Base-by-base conservation (phyloP, 345 rosid species). In the Jatropha curcas region DNA sequence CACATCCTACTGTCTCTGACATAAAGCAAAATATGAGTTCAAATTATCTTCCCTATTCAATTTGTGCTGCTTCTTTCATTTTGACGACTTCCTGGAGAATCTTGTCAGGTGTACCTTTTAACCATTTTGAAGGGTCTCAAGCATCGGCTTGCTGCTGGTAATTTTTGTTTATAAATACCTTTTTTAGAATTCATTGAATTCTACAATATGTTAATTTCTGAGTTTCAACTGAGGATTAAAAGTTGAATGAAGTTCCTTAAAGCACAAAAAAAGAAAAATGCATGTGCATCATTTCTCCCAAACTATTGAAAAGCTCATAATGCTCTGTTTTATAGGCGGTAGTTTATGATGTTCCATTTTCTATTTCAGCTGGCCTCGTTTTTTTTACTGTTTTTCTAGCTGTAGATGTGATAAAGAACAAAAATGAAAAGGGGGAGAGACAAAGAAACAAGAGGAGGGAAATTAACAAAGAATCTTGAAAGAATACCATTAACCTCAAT, bases 61-160 rank as follows among this genome's bases (percentile, higher is more conserved):
- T 11, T 10, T 65, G 31, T 64, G 51, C 52, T 24, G 10, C 22
- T 9, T 17, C 25, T 57, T 43, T 33, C 45, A 33, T 72, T 43
- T 61, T 71, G 31, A 66, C 71, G 65, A 64, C 53, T 59, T 48
- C 3, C 34, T 53, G 30, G 77, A 17, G 72, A 73, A 69, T 66
- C 62, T 75, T 83, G 27, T 60, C 87, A 91, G 98, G 98, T 94
- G 56, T 94, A 92, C 84, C 82, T 92, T 70, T 80, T 94, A 72
- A 92, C 92, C 45, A 83, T 90, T 72, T 81, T 94, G 75, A 90
- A 85, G 85, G 90, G 96, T 82, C 94, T 93, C 80, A 91, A 87
- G 81, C 89, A 91, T 83, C 92, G 96, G 70, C 96, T 90, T 80
- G 98, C 98, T 77, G 97, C 97, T 74, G 97, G 98, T 93, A 88